Conservation (phyloP, 805 yeast genomes). For the Metschnikowia kofuensis region DNA sequence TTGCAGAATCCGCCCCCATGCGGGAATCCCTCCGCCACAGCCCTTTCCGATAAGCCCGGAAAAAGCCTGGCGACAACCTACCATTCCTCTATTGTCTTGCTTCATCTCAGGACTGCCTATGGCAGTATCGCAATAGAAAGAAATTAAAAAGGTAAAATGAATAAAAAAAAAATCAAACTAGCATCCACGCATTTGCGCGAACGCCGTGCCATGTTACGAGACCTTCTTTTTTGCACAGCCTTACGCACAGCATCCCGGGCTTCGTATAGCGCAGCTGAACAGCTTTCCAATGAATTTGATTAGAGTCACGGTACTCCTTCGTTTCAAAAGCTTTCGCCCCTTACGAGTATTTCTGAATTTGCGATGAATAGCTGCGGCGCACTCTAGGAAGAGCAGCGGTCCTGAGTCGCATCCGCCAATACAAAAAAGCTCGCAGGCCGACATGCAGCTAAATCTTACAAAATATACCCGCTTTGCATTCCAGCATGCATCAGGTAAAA, state of each 20-base stretch:
- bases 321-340: background rate
- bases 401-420: slow-evolving; percentile 1
- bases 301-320: background rate
- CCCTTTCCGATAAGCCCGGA: slow-evolving; percentile 6
- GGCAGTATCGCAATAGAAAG: background rate
- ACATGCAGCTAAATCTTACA: slow-evolving; percentile 11
- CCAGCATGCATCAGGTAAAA: background rate
- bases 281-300: background rate
- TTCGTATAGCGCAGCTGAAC: background rate
- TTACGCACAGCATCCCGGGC: background rate
- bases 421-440: slow-evolving; percentile 7
- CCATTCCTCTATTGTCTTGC: slow-evolving; percentile 1
- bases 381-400: slow-evolving; percentile 6
- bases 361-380: slow-evolving; percentile 5
- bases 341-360: background rate
- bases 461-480: slow-evolving; percentile 8
- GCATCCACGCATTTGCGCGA: background rate
- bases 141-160: no score
- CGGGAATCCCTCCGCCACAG: background rate
- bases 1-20: background rate
- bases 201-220: background rate
- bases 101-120: slow-evolving; percentile 1
- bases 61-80: slow-evolving; percentile 4
- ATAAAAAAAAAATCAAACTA: no score
- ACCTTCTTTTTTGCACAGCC: background rate